Conservation (phyloP, 805 yeast genomes). For the Yamadazyma philogaea region DNA sequence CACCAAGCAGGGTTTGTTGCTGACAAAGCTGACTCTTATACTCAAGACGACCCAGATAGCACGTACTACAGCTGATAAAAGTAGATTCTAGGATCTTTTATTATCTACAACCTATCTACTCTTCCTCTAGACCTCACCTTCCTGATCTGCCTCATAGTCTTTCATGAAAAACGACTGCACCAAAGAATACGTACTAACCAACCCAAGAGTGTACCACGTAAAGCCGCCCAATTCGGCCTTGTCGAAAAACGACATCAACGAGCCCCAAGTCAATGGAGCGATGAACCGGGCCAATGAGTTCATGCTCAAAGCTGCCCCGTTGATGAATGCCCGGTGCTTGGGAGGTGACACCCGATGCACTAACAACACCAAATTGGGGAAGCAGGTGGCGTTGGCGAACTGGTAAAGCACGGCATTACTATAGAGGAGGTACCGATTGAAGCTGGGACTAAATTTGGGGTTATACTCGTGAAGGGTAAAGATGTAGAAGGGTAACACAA, state of each 20-base stretch:
- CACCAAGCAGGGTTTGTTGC: too few species aligned
- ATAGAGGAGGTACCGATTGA: constrained; percentile 25
- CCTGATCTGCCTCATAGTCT: constrained; percentile 25
- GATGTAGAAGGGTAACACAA: constrained; percentile 46
- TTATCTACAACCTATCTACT: not conserved
- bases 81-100: not conserved
- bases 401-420: constrained; percentile 23
- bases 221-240: constrained; percentile 22
- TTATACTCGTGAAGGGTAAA: constrained; percentile 39
- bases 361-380: constrained; percentile 52
- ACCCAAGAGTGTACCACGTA: constrained; percentile 31
- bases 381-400: constrained; percentile 44
- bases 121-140: not conserved
- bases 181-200: constrained; percentile 19
- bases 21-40: too few species aligned
- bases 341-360: constrained; percentile 54
- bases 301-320: constrained; percentile 54
- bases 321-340: constrained; percentile 55
- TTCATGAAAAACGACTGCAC: constrained; percentile 23
- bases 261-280: constrained; percentile 60
- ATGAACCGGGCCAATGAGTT: constrained; percentile 53
- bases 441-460: constrained; percentile 22
- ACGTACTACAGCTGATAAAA: too few species aligned
- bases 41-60: too few species aligned
- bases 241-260: constrained; percentile 30